These are phyloP conservation scores for Exophiala calicioides DNA, from an alignment of 2,329 filamentous ascomycete species.

Conservation along the genomic window DNA sequence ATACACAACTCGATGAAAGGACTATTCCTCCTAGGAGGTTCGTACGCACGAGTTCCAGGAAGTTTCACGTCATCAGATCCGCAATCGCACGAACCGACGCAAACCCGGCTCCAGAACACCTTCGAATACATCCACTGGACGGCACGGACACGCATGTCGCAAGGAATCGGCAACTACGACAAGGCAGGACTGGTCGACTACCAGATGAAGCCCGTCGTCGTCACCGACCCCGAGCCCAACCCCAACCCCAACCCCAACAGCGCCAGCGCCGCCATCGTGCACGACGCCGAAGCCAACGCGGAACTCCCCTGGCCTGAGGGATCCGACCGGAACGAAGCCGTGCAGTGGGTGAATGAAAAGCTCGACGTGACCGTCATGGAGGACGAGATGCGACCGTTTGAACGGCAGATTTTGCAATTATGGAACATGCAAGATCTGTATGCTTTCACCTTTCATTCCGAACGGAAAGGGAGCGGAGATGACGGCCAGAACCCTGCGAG, in stretches of 20 bases:
- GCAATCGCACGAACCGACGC: neutral
- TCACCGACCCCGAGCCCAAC: slow-evolving; percentile 16
- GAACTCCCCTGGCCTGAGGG: slow-evolving; percentile 2
- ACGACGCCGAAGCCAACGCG: slow-evolving; percentile 1
- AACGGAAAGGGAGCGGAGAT: neutral
- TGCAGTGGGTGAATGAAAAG: slow-evolving; percentile 7
- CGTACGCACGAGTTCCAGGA: slow-evolving; percentile 4
- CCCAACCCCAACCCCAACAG: no score
- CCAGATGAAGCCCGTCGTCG: slow-evolving; percentile 6
- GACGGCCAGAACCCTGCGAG: neutral
- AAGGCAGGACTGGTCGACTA: slow-evolving; percentile 47
- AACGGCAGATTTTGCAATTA: slow-evolving; percentile 14
- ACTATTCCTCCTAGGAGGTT: slow-evolving; percentile 8
- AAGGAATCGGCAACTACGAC: slow-evolving; percentile 53
- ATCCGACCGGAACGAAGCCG: neutral
- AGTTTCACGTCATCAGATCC: slow-evolving; percentile 10
- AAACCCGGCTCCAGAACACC: slow-evolving; percentile 47
- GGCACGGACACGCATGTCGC: slow-evolving; percentile 53
- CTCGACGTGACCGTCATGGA: slow-evolving; percentile 9
- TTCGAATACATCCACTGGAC: slow-evolving; percentile 58
- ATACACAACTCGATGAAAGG: slow-evolving; percentile 12
- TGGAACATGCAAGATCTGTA: slow-evolving; percentile 12
- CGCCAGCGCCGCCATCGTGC: slow-evolving; percentile 9
- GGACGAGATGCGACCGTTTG: slow-evolving; percentile 20
- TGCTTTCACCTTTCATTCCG: neutral